These are phyloP conservation scores for Alternaria postmessia DNA, from an alignment of 2,329 filamentous ascomycete genomes.

Conservation along the genomic window DNA sequence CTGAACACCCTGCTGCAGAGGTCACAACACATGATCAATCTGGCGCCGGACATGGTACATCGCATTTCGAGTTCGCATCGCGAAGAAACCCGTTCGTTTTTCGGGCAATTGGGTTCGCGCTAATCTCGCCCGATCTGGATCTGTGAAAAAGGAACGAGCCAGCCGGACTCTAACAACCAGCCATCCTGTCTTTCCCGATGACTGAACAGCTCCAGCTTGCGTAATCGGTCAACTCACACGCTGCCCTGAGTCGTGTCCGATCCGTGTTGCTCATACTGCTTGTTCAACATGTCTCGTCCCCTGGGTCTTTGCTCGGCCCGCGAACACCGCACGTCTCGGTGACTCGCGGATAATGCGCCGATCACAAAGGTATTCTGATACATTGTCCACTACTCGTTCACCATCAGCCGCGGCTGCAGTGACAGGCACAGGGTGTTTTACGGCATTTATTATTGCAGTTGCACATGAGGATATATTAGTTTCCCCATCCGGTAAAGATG, in stretches of 20 bases:
- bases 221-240: not conserved
- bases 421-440: not conserved
- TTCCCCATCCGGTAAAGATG: constrained; percentile 1
- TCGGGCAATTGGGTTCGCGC: constrained; percentile 8
- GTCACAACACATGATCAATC: not conserved
- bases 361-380: constrained; percentile 1
- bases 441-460: constrained; percentile 1
- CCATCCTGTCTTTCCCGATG: not conserved
- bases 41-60: not conserved
- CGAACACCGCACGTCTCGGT: constrained; percentile 1
- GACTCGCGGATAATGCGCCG: constrained; percentile 6
- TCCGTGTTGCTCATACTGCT: not conserved
- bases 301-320: constrained; percentile 9
- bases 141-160: constrained; percentile 1
- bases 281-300: constrained; percentile 3
- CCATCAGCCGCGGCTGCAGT: not conserved
- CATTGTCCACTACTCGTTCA: not conserved
- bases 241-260: constrained; percentile 8
- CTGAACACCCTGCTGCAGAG: not conserved
- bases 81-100: constrained; percentile 7
- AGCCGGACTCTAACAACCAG: not conserved
- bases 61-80: constrained; percentile 2
- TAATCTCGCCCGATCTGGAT: constrained; percentile 1
- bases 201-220: not conserved
- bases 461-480: not conserved